Conservation (phyloP, 1,284 basidiomycete species). For the Ceratobasidium sp. region DNA sequence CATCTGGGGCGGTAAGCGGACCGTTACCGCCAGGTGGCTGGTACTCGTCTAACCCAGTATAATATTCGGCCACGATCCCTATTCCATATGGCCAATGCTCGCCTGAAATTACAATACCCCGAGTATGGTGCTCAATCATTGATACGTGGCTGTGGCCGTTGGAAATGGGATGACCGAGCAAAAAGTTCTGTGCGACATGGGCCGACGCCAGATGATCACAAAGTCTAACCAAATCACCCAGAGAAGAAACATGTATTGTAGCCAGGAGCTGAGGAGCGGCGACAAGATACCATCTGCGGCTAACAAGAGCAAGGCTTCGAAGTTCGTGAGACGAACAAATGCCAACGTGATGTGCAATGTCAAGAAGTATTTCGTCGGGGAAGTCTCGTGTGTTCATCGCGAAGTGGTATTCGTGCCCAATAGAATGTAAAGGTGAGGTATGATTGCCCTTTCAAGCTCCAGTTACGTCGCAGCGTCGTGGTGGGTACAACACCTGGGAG, state of each 20-base stretch:
- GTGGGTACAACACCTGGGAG: too few relatives aligned
- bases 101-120: slow-evolving; percentile 4
- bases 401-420: too few relatives aligned
- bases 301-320: slow-evolving; percentile 6
- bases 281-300: slow-evolving; percentile 12
- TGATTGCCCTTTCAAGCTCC: too few relatives aligned
- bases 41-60: slow-evolving; percentile 14
- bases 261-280: slow-evolving; percentile 1
- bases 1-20: background rate
- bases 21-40: slow-evolving; percentile 9
- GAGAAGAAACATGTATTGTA: slow-evolving; percentile 12
- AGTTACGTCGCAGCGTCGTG: too few relatives aligned
- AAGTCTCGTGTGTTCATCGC: slow-evolving; percentile 6
- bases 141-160: slow-evolving; percentile 14
- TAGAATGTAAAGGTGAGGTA: too few relatives aligned
- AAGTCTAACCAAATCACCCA: slow-evolving; percentile 14
- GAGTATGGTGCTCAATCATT: slow-evolving; percentile 18
- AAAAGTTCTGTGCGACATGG: slow-evolving; percentile 11
- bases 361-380: slow-evolving; percentile 23
- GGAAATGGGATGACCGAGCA: background rate
- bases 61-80: background rate
- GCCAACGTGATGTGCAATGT: slow-evolving; percentile 2
- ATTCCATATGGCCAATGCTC: background rate
- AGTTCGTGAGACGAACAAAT: slow-evolving; percentile 5
- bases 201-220: slow-evolving; percentile 18